These are phyloP conservation scores for Pseudogymnoascus sp. DNA, from an alignment of 2,329 filamentous ascomycete genomes.

Conservation along the genomic window DNA sequence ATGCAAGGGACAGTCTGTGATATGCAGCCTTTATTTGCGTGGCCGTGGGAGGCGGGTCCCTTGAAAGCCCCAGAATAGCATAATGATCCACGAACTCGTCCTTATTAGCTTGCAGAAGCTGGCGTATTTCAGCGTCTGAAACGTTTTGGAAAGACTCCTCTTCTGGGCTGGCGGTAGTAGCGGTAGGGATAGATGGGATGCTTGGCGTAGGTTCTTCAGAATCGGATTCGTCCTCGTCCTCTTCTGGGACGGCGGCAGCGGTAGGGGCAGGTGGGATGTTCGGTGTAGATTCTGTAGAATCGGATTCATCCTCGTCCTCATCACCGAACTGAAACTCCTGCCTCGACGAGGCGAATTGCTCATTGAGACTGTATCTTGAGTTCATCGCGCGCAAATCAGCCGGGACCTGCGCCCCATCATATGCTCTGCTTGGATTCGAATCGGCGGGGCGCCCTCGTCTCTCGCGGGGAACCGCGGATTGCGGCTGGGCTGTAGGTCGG, in stretches of 20 bases:
- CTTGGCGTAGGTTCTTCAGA: background rate
- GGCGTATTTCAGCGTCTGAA: conserved; percentile 7
- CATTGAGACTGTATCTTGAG: conserved; percentile 11
- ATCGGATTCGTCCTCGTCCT: background rate
- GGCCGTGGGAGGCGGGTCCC: conserved; percentile 31
- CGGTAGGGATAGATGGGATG: background rate
- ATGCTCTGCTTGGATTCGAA: background rate
- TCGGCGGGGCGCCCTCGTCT: background rate
- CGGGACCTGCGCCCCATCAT: background rate
- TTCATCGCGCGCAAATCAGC: conserved; percentile 7
- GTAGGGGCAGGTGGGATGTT: background rate
- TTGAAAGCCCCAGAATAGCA: conserved; percentile 31
- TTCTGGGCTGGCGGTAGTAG: background rate
- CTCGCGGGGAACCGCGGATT: background rate
- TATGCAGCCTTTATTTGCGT: conserved; percentile 36
- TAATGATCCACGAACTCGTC: conserved; percentile 30
- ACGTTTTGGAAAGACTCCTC: conserved; percentile 4
- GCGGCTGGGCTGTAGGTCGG: background rate
- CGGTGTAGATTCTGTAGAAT: background rate
- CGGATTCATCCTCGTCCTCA: background rate
- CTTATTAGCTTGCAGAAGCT: conserved; percentile 9
- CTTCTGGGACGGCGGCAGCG: background rate
- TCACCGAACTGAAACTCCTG: conserved; percentile 10
- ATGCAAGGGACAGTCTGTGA: conserved; percentile 33
- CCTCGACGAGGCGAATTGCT: conserved; percentile 11